A percentile compares a stretch with the other conserved stretches of the same genome.
Evolutionary conservation across 2,329 filamentous ascomycete genomes (phyloP).

Genomic region (Botryotinia globosa): DNA sequence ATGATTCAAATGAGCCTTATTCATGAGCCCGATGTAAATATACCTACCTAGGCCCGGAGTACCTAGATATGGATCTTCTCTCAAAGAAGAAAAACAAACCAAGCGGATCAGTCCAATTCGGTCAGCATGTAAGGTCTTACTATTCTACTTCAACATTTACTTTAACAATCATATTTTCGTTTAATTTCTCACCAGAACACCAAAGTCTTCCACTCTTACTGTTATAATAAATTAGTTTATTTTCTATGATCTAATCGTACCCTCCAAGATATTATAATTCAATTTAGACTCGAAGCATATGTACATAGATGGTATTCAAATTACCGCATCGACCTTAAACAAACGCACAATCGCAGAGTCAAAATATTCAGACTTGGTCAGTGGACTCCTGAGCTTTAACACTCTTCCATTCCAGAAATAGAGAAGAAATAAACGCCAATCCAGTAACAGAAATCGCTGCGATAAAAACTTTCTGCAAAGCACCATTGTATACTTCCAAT

Average conservation of each 20-base stretch:
- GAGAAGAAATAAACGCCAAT: slow-evolving; percentile 48
- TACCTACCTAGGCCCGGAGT: too few species aligned
- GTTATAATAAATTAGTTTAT: background rate
- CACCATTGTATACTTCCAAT: slow-evolving; percentile 51
- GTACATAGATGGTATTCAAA: background rate
- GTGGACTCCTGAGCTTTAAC: slow-evolving; percentile 21
- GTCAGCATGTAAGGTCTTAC: background rate
- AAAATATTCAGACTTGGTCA: background rate
- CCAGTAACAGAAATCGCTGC: slow-evolving; percentile 49
- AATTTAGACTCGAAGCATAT: background rate
- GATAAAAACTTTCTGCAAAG: slow-evolving; percentile 52
- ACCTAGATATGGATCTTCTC: too few species aligned
- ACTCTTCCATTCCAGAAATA: slow-evolving; percentile 50
- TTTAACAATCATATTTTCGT: background rate
- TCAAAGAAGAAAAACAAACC: background rate
- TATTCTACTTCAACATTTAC: background rate
- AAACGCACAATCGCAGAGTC: background rate
- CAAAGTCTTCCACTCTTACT: background rate
- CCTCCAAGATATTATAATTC: background rate
- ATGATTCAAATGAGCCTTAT: too few species aligned
- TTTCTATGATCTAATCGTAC: background rate
- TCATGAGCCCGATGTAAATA: too few species aligned
- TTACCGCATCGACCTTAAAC: background rate
- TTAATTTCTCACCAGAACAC: background rate
- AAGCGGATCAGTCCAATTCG: background rate